These are phyloP conservation scores for Dissophora ornata DNA, from an alignment of 192 early-diverging fungal species.

Conservation along the genomic window DNA sequence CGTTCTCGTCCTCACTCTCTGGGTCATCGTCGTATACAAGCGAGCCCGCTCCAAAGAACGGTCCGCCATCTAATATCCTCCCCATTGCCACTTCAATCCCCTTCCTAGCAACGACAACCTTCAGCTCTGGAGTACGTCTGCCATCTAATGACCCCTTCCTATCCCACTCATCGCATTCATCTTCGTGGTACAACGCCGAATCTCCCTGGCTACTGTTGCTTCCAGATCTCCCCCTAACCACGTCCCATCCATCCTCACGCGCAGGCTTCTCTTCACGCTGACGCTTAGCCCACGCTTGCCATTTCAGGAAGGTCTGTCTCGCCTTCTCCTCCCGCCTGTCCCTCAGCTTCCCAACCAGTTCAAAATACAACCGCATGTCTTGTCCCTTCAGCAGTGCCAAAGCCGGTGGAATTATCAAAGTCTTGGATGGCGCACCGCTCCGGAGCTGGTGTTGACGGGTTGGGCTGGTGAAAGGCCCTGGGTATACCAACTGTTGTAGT, in stretches of 20 bases:
- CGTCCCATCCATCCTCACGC: conserved; percentile 26
- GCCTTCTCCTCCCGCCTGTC: background rate
- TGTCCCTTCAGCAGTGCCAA: conserved; percentile 23
- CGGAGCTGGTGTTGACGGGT: background rate
- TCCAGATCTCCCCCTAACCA: background rate
- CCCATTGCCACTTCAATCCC: conserved; percentile 35
- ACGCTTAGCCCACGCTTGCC: conserved; percentile 21
- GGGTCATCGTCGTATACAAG: conserved; percentile 11
- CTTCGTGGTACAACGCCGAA: background rate
- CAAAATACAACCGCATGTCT: conserved; percentile 39
- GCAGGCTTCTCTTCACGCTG: conserved; percentile 3
- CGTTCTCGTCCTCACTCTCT: conserved; percentile 13
- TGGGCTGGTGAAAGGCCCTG: background rate
- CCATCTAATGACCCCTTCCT: background rate
- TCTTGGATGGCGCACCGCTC: background rate
- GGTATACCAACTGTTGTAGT: conserved; percentile 19
- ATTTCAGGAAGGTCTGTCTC: conserved; percentile 8
- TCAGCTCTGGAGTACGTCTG: background rate
- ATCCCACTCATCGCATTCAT: background rate
- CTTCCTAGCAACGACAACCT: conserved; percentile 21
- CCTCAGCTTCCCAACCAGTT: conserved; percentile 17
- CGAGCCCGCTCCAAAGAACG: conserved; percentile 18
- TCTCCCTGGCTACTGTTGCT: conserved; percentile 18
- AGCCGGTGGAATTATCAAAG: conserved; percentile 23
- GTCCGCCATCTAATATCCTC: conserved; percentile 5